A percentile compares a stretch with the other conserved stretches of the same genome.
These are phyloP conservation scores for Bathelium albidoporum DNA, from an alignment of 495 filamentous ascomycete species.

Conservation along the genomic window DNA sequence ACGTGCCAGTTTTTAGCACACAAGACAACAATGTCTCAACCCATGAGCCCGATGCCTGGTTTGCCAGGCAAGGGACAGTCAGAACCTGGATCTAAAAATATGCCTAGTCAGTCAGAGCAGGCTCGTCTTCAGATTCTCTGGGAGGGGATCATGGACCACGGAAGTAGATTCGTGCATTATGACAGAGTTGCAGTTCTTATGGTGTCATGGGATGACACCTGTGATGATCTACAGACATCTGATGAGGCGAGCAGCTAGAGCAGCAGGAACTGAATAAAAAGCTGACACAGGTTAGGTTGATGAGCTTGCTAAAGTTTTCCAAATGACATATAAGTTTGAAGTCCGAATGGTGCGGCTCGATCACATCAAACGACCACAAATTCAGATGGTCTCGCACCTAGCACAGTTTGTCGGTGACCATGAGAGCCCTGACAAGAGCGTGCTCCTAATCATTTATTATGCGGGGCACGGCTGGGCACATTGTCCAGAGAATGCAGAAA, in stretches of 20 bases:
- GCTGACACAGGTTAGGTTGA: neutral
- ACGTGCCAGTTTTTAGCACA: too few species aligned
- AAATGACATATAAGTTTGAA: neutral
- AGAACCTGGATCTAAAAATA: too few species aligned
- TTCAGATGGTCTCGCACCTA: neutral
- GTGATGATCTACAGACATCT: neutral
- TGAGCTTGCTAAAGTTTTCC: neutral
- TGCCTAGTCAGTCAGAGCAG: neutral
- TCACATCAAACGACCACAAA: neutral
- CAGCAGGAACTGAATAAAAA: neutral
- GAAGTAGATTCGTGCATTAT: neutral
- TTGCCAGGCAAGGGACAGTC: too few species aligned
- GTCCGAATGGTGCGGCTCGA: neutral
- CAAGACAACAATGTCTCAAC: too few species aligned
- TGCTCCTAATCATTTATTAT: slow-evolving; percentile 18
- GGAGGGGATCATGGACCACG: neutral
- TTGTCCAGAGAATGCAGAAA: neutral
- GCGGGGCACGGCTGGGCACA: slow-evolving; percentile 16
- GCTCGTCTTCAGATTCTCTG: slow-evolving; percentile 2
- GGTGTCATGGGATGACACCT: neutral
- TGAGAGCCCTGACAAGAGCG: slow-evolving; percentile 1
- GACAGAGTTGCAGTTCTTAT: neutral
- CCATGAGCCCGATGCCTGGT: too few species aligned
- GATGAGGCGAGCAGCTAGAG: neutral
- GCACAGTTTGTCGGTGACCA: slow-evolving; percentile 9